Evolutionary conservation across 2,329 filamentous ascomycete species (phyloP), one percentile per base, ranked within the genome.

Genomic region (Epichloe baconii): DNA sequence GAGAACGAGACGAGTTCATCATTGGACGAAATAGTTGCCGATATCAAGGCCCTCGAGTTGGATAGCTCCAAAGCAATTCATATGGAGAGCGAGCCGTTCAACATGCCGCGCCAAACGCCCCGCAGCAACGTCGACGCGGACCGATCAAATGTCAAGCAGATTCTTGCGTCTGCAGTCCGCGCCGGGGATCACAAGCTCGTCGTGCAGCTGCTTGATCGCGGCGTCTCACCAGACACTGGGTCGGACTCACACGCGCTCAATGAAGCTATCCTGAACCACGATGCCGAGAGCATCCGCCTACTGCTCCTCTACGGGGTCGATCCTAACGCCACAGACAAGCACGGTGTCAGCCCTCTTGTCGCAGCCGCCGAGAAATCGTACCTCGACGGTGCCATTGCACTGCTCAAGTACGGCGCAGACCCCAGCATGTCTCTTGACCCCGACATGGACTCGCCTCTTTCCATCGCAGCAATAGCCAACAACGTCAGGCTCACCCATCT

Each of bases 321-420:
- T 49, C 71, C 77, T n/a, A 80, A 82, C 57, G 63, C 65, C 2
- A 53, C 67, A 0, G 76, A 79, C 55, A 66, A 63, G 26, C 66
- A 74, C 17, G 73, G 74, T 23, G 59, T 73, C 36, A 77, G 74
- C 0, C 78, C 79, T 2, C 68, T 82, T 2, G 68, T 69, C 48
- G 72, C 65, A 15, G 73, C 71, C 0, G 75, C 74, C 3, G 77
- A 76, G 56, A 72, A 71, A 53, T 72, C 70, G 0, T 80, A 78
- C 59, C 61, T 77, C 41, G 76, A 78, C 21, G 79, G 74, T 3
- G 78, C 80, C 0, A 75, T 75, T 34, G 66, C 77, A 48, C 71
- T 86, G 4, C 71, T 83, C 56, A 82, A 83, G 64, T 84, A 85
- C 54, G 79, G 80, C 11, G 78, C 78, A 15, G 78, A 79, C 59